Evolutionary conservation across 805 yeast genomes (phyloP).

Genomic region (Zygoascus biomembranicola): DNA sequence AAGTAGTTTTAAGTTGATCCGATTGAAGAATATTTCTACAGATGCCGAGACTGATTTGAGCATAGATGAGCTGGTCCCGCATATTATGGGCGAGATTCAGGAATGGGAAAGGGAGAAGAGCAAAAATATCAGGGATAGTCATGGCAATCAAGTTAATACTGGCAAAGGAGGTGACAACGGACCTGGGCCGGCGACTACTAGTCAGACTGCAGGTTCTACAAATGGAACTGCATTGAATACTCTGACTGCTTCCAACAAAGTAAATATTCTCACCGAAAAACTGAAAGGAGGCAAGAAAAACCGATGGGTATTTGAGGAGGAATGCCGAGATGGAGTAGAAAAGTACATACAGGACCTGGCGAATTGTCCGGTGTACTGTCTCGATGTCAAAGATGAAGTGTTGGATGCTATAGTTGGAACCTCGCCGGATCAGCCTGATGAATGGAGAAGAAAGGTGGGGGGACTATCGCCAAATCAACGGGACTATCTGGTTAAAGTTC

Average conservation of each 20-base stretch:
- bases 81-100: slow-evolving; percentile 30
- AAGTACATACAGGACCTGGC: slow-evolving; percentile 46
- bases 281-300: slow-evolving; percentile 62
- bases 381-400: slow-evolving; percentile 77
- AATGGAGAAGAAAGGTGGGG: slow-evolving; percentile 72
- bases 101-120: neutral
- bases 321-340: slow-evolving; percentile 53
- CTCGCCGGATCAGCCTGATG: slow-evolving; percentile 26
- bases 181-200: neutral
- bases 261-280: slow-evolving; percentile 59
- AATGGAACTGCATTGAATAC: neutral
- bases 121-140: neutral
- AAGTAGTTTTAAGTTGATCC: slow-evolving; percentile 65
- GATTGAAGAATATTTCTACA: slow-evolving; percentile 54
- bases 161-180: neutral
- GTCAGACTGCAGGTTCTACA: neutral
- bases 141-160: neutral
- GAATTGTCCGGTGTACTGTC: slow-evolving; percentile 62
- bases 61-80: slow-evolving; percentile 51
- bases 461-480: slow-evolving; percentile 77
- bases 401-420: slow-evolving; percentile 56
- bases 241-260: slow-evolving; percentile 8
- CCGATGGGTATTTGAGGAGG: slow-evolving; percentile 74
- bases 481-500: slow-evolving; percentile 69
- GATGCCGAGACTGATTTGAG: slow-evolving; percentile 66